Conservation (phyloP, 2,329 filamentous ascomycete species). For the Lecanicillium sp. region DNA sequence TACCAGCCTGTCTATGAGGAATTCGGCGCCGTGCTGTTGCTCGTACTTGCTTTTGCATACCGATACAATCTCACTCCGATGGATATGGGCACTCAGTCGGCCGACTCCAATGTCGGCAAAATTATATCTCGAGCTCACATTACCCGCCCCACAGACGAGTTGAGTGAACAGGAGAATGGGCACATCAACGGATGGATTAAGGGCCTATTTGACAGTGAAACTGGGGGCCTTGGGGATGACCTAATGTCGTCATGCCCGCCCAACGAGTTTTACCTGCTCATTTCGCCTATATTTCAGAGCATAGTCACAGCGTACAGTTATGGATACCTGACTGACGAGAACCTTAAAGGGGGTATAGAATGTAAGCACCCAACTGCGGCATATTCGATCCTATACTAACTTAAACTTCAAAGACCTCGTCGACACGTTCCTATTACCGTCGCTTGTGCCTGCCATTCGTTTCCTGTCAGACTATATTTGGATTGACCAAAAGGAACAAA, state of each 20-base stretch:
- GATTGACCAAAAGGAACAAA: conserved; percentile 56
- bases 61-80: conserved; percentile 59
- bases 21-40: conserved; percentile 67
- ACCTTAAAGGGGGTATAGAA: conserved; percentile 66
- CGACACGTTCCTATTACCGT: conserved; percentile 73
- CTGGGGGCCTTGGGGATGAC: conserved; percentile 67
- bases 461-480: conserved; percentile 66
- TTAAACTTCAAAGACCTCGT: conserved; percentile 52
- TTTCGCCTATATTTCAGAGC: conserved; percentile 69
- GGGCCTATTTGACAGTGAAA: conserved; percentile 67
- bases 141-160: conserved; percentile 47
- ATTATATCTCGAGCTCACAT: conserved; percentile 53
- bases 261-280: conserved; percentile 72
- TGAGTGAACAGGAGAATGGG: conserved; percentile 55
- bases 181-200: conserved; percentile 69
- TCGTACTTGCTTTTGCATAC: conserved; percentile 67
- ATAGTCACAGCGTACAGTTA: conserved; percentile 63
- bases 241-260: conserved; percentile 75
- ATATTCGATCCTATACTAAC: neutral
- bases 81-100: conserved; percentile 53
- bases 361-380: conserved; percentile 42
- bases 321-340: conserved; percentile 58
- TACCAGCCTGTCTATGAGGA: conserved; percentile 83
- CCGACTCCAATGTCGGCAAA: conserved; percentile 61
- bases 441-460: conserved; percentile 62